These are phyloP conservation scores for Brasilioporus rufonigricans DNA, from an alignment of 768 basidiomycete genomes.

Conservation along the genomic window DNA sequence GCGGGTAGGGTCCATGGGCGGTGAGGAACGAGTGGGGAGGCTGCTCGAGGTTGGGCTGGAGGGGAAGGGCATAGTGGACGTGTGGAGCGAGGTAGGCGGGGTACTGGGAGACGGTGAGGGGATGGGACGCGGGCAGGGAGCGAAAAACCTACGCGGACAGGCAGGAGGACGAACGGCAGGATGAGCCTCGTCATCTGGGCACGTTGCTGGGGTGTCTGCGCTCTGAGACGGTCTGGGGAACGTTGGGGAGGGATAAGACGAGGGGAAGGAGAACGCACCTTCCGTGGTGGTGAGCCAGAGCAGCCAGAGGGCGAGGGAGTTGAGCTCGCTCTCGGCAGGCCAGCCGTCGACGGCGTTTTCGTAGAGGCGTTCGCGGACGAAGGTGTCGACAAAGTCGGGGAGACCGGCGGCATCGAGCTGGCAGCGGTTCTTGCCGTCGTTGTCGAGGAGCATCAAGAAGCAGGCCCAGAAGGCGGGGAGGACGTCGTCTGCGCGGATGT, in stretches of 20 bases:
- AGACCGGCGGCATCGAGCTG: conserved; percentile 56
- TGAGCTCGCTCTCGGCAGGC: conserved; percentile 50
- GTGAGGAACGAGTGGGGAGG: conserved; percentile 32
- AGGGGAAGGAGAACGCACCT: conserved; percentile 35
- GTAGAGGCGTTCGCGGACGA: conserved; percentile 48
- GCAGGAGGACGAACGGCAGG: conserved; percentile 47
- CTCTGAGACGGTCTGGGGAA: conserved; percentile 28
- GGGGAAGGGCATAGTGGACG: conserved; percentile 56
- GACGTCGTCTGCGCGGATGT: conserved; percentile 33
- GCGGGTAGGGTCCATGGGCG: conserved; percentile 47
- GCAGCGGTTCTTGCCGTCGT: conserved; percentile 61
- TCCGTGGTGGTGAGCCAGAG: conserved; percentile 59
- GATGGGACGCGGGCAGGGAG: background rate
- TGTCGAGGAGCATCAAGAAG: conserved; percentile 60
- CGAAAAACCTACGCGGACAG: conserved; percentile 41
- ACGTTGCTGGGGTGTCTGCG: conserved; percentile 29
- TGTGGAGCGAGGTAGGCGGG: conserved; percentile 59
- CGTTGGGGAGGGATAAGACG: conserved; percentile 15
- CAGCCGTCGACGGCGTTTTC: conserved; percentile 45
- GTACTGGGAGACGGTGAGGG: conserved; percentile 39
- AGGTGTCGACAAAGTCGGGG: conserved; percentile 42
- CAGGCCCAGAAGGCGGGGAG: conserved; percentile 42
- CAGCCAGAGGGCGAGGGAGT: conserved; percentile 58
- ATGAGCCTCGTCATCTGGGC: conserved; percentile 33
- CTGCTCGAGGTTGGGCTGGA: conserved; percentile 23